phyloP scores from a whole-genome alignment of 140 eudicot species.

The Erigeron philadelphicus region DNA sequence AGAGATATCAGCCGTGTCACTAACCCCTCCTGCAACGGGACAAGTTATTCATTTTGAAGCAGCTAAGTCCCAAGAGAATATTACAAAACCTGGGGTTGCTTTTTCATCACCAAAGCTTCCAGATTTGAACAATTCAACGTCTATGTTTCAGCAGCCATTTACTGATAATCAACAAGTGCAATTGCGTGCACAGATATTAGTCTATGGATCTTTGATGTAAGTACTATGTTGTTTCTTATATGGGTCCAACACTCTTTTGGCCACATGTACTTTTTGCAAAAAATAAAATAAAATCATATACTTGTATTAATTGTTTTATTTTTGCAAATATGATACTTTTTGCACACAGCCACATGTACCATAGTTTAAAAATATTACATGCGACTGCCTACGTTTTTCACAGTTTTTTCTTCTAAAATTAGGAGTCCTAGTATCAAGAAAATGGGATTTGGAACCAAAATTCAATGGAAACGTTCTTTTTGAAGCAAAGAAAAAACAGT shows the following conservation, averaged over 20 bases:
- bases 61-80: slow-evolving; percentile 21
- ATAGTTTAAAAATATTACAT: not conserved
- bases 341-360: no score
- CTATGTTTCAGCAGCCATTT: slow-evolving; percentile 58
- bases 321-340: no score
- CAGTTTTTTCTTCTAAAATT: not conserved
- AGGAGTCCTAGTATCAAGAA: not conserved
- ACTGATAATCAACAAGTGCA: slow-evolving; percentile 89
- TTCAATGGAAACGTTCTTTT: not conserved
- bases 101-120: slow-evolving; percentile 47
- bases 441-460: not conserved
- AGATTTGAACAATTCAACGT: slow-evolving; percentile 54
- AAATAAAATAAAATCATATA: not conserved
- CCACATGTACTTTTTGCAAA: no score
- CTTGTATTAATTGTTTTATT: not conserved
- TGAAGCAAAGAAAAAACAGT: not conserved
- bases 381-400: slow-evolving; percentile 1
- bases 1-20: slow-evolving; percentile 26
- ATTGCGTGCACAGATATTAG: slow-evolving; percentile 90
- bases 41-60: slow-evolving; percentile 31
- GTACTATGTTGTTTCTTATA: slow-evolving; percentile 28
- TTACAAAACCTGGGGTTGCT: slow-evolving; percentile 34
- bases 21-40: slow-evolving; percentile 33
- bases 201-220: slow-evolving; percentile 87
- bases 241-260: no score